A percentile compares a stretch with the other conserved stretches of the same genome.
Conservation (phyloP, 2,329 filamentous ascomycete genomes). For the Cladosporium oxysporum region DNA sequence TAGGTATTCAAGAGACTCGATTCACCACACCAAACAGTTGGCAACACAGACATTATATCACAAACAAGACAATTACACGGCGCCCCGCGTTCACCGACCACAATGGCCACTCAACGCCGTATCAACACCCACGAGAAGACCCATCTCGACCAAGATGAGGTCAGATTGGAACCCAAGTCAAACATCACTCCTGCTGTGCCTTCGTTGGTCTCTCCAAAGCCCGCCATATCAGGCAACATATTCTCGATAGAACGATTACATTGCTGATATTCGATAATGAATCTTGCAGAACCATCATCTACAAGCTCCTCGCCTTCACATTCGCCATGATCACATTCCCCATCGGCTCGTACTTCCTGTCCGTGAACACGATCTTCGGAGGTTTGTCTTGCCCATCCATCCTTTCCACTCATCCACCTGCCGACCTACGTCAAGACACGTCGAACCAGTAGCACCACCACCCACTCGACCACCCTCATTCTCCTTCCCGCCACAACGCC, state of each 20-base stretch:
- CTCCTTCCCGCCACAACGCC: background rate
- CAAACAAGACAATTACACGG: background rate
- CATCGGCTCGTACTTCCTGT: constrained; percentile 85
- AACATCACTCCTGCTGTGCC: constrained; percentile 82
- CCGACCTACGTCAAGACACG: background rate
- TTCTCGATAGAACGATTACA: no score
- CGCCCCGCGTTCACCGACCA: background rate
- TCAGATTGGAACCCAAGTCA: constrained; percentile 52
- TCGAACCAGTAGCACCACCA: background rate
- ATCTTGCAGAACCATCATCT: constrained; percentile 71
- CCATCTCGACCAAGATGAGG: constrained; percentile 51
- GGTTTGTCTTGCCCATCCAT: constrained; percentile 54
- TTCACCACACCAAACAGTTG: background rate
- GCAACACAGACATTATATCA: background rate
- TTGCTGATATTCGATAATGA: background rate
- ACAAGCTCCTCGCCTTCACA: constrained; percentile 88
- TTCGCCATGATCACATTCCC: constrained; percentile 86
- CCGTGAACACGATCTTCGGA: constrained; percentile 72
- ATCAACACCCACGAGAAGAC: constrained; percentile 67
- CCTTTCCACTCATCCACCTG: background rate
- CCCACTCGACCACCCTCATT: background rate
- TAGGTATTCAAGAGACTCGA: background rate
- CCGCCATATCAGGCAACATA: background rate
- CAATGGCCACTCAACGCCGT: constrained; percentile 40
- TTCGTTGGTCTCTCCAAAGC: constrained; percentile 55